Evolutionary conservation across 2,329 filamentous ascomycete species (phyloP).

Genomic region (Xylariaceae sp.): DNA sequence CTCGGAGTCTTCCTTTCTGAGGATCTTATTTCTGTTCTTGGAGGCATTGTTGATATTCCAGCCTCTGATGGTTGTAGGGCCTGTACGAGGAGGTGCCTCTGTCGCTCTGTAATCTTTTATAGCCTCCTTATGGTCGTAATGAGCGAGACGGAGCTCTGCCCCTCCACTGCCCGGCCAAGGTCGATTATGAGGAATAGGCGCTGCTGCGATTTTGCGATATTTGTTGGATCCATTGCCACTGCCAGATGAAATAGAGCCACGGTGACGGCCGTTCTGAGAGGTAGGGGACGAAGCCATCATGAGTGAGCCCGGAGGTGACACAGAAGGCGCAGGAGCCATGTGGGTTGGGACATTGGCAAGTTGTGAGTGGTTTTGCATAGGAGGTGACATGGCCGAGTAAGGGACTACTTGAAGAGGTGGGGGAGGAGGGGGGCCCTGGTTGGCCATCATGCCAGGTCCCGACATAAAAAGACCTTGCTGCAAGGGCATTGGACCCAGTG

Average conservation of each 20-base stretch:
- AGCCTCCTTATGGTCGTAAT: conserved; percentile 49
- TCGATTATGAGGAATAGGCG: conserved; percentile 49
- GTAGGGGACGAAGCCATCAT: conserved; percentile 24
- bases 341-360: conserved; percentile 22
- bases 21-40: conserved; percentile 23
- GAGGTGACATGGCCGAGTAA: conserved; percentile 23
- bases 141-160: conserved; percentile 54
- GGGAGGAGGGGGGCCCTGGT: conserved; percentile 12
- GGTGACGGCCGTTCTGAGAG: conserved; percentile 24
- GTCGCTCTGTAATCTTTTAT: conserved; percentile 55
- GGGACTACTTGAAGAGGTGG: conserved; percentile 11
- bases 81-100: conserved; percentile 51
- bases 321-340: conserved; percentile 19
- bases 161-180: conserved; percentile 41
- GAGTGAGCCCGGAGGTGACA: conserved; percentile 20
- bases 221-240: conserved; percentile 28
- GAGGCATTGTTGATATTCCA: conserved; percentile 48
- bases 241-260: conserved; percentile 28
- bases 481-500: conserved; percentile 21
- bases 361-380: conserved; percentile 18
- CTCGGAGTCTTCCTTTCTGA: conserved; percentile 25
- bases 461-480: conserved; percentile 15
- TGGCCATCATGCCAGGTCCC: conserved; percentile 15
- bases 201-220: conserved; percentile 56
- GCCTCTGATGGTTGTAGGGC: conserved; percentile 52